A percentile compares a stretch with the other conserved stretches of the same genome.
These are phyloP conservation scores for Rhizopogon rudus DNA, from an alignment of 768 basidiomycete species.

Conservation along the genomic window DNA sequence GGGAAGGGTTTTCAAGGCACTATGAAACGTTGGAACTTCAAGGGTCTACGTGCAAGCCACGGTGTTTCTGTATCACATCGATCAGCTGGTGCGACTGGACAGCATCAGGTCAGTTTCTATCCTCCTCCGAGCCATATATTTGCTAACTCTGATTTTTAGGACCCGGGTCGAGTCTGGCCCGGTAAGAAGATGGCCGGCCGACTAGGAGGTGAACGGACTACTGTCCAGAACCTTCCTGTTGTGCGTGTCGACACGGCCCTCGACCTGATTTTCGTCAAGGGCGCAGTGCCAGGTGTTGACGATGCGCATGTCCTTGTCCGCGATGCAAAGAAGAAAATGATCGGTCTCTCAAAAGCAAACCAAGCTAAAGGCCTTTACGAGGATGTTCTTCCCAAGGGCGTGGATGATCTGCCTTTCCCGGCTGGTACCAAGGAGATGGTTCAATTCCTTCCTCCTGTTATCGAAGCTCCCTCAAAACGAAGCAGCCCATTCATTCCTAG, in stretches of 20 bases:
- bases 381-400: conserved; percentile 75
- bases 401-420: conserved; percentile 87
- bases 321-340: conserved; percentile 88
- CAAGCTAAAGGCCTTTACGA: conserved; percentile 69
- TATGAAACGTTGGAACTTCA: conserved; percentile 96
- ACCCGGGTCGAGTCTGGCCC: conserved; percentile 93
- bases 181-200: conserved; percentile 99
- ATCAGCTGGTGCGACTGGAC: conserved; percentile 88
- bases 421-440: conserved; percentile 82
- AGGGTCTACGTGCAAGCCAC: conserved; percentile 88
- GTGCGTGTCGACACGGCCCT: conserved; percentile 82
- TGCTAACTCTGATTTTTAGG: conserved; percentile 40
- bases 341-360: conserved; percentile 54
- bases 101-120: conserved; percentile 70
- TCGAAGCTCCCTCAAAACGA: conserved; percentile 69
- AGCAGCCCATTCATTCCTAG: conserved; percentile 79
- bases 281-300: conserved; percentile 88
- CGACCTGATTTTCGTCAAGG: conserved; percentile 87
- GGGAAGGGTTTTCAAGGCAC: conserved; percentile 96
- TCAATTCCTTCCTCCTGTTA: conserved; percentile 53
- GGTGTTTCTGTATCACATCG: conserved; percentile 96
- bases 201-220: conserved; percentile 79
- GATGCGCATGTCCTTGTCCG: conserved; percentile 80
- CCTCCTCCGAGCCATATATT: background rate
- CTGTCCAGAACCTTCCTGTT: conserved; percentile 84